A percentile compares a stretch with the other conserved stretches of the same genome.
Conservation (phyloP, 129 eudicot genomes). For the Helichrysum umbraculigerum region DNA sequence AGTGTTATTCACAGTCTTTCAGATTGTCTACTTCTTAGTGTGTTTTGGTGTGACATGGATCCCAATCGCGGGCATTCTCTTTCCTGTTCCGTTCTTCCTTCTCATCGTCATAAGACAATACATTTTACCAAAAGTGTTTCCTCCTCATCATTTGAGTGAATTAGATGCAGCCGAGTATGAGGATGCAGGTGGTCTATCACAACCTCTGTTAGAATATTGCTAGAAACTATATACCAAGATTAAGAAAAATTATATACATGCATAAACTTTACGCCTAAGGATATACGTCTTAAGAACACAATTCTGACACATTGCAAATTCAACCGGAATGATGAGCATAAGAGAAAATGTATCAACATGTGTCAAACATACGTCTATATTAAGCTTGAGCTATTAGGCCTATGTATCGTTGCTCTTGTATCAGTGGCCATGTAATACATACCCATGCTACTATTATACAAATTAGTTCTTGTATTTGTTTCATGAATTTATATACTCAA, state of each 20-base stretch:
- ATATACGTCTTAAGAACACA: no score
- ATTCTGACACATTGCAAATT: not conserved
- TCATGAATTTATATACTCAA: not conserved
- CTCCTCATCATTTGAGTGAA: slow-evolving; percentile 40
- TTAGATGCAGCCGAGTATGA: slow-evolving; percentile 59
- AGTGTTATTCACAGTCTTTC: slow-evolving; percentile 46
- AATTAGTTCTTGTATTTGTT: not conserved
- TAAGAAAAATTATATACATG: no score
- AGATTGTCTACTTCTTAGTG: slow-evolving; percentile 37
- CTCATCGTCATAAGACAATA: slow-evolving; percentile 43
- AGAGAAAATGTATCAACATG: not conserved
- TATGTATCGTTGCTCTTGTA: not conserved
- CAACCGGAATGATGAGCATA: not conserved
- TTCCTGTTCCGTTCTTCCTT: slow-evolving; percentile 52
- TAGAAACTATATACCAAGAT: not conserved
- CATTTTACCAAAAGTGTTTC: slow-evolving; percentile 47
- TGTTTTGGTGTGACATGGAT: slow-evolving; percentile 61
- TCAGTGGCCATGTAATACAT: not conserved
- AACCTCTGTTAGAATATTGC: not conserved
- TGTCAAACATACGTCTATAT: no score
- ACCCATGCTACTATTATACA: not conserved
- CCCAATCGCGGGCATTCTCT: slow-evolving; percentile 54
- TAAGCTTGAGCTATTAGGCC: no score
- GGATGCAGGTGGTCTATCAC: slow-evolving; percentile 20
- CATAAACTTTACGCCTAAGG: no score